Conservation (phyloP, 192 early-diverging fungal species). For the Entomortierella chlamydospora region DNA sequence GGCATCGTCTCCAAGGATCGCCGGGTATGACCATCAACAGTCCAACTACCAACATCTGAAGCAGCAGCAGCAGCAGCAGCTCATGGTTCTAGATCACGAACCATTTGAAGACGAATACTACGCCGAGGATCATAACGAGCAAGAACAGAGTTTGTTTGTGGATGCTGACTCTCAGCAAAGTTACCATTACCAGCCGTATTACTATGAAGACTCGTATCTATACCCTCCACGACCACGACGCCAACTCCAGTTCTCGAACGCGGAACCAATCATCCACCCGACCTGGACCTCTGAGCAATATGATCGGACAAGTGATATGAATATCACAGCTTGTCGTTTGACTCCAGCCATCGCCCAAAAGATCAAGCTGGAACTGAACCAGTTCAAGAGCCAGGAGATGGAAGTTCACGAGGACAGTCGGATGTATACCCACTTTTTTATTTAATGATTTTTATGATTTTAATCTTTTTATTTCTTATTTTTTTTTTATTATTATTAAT, state of each 20-base stretch:
- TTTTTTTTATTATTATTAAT: background rate
- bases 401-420: slow-evolving; percentile 84
- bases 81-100: background rate
- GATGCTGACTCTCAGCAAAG: slow-evolving; percentile 7
- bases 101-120: background rate
- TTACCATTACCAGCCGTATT: slow-evolving; percentile 24
- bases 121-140: background rate
- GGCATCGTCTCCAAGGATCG: slow-evolving; percentile 4
- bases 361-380: slow-evolving; percentile 95
- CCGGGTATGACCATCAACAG: background rate
- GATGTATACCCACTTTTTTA: slow-evolving; percentile 78
- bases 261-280: slow-evolving; percentile 65
- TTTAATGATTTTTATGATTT: slow-evolving; percentile 39
- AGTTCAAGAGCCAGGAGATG: slow-evolving; percentile 95
- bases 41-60: slow-evolving; percentile 3
- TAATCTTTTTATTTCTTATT: slow-evolving; percentile 4
- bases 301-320: slow-evolving; percentile 86
- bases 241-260: slow-evolving; percentile 61
- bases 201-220: slow-evolving; percentile 21
- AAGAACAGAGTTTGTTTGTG: background rate
- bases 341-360: slow-evolving; percentile 86
- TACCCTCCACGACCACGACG: slow-evolving; percentile 36
- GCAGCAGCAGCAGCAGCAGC: slow-evolving; percentile 14
- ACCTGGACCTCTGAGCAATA: slow-evolving; percentile 84
- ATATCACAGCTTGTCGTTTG: slow-evolving; percentile 83